Percentiles rank a stretch among this genome's conserved stretches.
Conservation (phyloP, 2,329 filamentous ascomycete genomes). For the Orbilia blumenaviensis region DNA sequence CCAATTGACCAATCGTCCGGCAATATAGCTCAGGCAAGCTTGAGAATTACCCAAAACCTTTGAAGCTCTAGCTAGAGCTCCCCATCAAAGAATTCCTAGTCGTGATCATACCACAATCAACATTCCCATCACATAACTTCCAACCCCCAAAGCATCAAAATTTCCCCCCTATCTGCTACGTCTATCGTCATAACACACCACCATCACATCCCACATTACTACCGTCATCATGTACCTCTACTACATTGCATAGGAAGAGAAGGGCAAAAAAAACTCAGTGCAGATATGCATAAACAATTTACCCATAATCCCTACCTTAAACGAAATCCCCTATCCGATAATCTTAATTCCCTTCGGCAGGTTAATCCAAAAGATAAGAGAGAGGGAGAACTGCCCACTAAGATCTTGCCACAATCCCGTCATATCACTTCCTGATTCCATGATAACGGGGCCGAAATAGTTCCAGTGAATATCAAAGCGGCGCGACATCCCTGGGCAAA, state of each 20-base stretch:
- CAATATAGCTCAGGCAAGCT: neutral
- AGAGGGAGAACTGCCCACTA: neutral
- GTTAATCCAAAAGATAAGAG: slow-evolving; percentile 8
- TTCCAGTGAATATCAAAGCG: slow-evolving; percentile 1
- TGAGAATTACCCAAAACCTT: neutral
- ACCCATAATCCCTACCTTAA: slow-evolving; percentile 2
- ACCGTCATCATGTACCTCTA: neutral
- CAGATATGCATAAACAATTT: slow-evolving; percentile 8
- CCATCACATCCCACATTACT: neutral
- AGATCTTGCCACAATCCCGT: slow-evolving; percentile 13
- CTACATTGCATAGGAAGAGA: too few species aligned
- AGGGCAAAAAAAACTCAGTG: neutral
- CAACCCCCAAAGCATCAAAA: neutral
- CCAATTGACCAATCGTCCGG: neutral
- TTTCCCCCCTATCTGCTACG: slow-evolving; percentile 32
- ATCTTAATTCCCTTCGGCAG: slow-evolving; percentile 12
- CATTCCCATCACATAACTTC: slow-evolving; percentile 9
- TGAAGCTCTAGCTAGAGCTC: slow-evolving; percentile 3
- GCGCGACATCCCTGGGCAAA: neutral
- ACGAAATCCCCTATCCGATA: slow-evolving; percentile 4
- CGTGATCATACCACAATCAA: slow-evolving; percentile 31
- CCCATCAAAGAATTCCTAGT: neutral
- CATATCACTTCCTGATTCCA: slow-evolving; percentile 19
- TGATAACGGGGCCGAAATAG: slow-evolving; percentile 1
- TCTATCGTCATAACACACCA: slow-evolving; percentile 38